These are phyloP conservation scores for Pyrenula aspistea DNA, from an alignment of 495 filamentous ascomycete genomes.

Conservation along the genomic window DNA sequence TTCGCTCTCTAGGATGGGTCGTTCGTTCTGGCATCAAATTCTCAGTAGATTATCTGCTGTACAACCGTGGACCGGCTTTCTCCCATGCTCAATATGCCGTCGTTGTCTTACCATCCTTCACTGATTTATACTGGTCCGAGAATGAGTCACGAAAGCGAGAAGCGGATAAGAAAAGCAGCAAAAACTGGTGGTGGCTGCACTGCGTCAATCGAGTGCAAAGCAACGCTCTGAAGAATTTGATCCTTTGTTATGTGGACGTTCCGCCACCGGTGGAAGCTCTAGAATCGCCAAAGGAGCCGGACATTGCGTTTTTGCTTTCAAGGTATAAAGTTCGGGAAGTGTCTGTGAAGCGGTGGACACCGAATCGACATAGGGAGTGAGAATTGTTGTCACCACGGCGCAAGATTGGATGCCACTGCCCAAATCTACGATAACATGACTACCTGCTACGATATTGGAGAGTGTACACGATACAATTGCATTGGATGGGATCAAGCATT, in stretches of 20 bases:
- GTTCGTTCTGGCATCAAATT: slow-evolving; percentile 90
- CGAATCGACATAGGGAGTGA: slow-evolving; percentile 65
- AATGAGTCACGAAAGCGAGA: slow-evolving; percentile 33
- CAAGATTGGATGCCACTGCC: too few species aligned
- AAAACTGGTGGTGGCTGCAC: slow-evolving; percentile 87
- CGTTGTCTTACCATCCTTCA: slow-evolving; percentile 72
- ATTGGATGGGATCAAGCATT: too few species aligned
- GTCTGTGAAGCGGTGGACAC: slow-evolving; percentile 66
- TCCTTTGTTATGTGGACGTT: slow-evolving; percentile 83
- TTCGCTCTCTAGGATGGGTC: slow-evolving; percentile 94
- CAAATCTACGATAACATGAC: too few species aligned
- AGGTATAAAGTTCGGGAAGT: slow-evolving; percentile 76
- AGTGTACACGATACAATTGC: too few species aligned
- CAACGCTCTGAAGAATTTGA: slow-evolving; percentile 77
- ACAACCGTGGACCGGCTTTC: slow-evolving; percentile 90
- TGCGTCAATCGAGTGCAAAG: slow-evolving; percentile 82
- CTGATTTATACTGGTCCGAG: slow-evolving; percentile 57
- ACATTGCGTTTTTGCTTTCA: slow-evolving; percentile 50
- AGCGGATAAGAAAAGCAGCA: slow-evolving; percentile 33
- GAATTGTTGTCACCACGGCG: too few species aligned
- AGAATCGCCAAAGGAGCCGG: slow-evolving; percentile 18
- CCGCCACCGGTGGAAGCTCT: slow-evolving; percentile 48
- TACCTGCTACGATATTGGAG: too few species aligned
- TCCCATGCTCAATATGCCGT: slow-evolving; percentile 87
- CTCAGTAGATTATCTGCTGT: slow-evolving; percentile 83